These are phyloP conservation scores for Pythium coloratum DNA, from an alignment of 352 stramenopile species.

Conservation along the genomic window DNA sequence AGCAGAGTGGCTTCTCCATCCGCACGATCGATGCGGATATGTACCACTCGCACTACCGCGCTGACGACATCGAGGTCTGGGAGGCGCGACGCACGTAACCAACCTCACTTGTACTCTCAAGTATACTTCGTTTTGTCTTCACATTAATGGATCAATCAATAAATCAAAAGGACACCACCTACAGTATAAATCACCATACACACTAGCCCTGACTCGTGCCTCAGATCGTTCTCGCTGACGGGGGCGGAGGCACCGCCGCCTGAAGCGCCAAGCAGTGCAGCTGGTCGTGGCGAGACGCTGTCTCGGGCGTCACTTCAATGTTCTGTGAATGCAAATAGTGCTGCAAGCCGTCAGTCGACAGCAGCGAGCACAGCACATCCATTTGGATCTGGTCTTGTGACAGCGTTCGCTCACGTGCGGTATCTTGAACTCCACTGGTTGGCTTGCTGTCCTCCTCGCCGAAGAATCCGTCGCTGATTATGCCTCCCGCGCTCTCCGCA, in stretches of 20 bases:
- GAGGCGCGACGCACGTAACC: conserved; percentile 32
- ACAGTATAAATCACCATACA: background rate
- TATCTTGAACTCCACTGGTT: background rate
- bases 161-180: background rate
- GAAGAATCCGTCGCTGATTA: conserved; percentile 44
- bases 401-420: conserved; percentile 25
- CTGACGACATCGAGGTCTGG: conserved; percentile 91
- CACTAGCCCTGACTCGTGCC: background rate
- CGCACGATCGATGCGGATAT: conserved; percentile 46
- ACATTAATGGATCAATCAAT: conserved; percentile 9
- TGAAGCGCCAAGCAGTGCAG: conserved; percentile 75
- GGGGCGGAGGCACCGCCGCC: conserved; percentile 24
- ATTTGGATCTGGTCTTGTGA: conserved; percentile 46
- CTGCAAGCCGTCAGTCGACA: conserved; percentile 74
- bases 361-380: conserved; percentile 78
- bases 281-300: conserved; percentile 48
- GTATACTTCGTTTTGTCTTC: background rate
- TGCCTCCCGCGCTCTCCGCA: conserved; percentile 17
- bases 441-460: background rate
- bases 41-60: conserved; percentile 75
- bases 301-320: conserved; percentile 41
- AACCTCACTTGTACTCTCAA: background rate
- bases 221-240: background rate
- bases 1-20: conserved; percentile 44
- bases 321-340: conserved; percentile 62